A percentile compares a stretch with the other conserved stretches of the same genome.
phyloP scores from a whole-genome alignment of 2,329 filamentous ascomycete species.

The Pseudomassariella vexata region DNA sequence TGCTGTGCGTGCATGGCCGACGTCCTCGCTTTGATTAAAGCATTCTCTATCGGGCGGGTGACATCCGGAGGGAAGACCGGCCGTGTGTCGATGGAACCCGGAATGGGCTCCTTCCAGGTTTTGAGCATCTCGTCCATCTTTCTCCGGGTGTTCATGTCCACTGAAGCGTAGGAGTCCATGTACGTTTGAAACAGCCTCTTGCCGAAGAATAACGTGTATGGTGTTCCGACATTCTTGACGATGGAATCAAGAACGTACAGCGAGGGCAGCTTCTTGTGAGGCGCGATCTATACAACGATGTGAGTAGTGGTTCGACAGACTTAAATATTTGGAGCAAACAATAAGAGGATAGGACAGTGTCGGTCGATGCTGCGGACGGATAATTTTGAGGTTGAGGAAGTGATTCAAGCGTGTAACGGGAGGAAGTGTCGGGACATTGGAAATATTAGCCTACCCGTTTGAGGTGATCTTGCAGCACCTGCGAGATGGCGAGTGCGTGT shows the following conservation, averaged over 20 bases:
- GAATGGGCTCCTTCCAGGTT: conserved; percentile 96
- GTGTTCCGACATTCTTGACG: conserved; percentile 96
- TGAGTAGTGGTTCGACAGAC: conserved; percentile 30
- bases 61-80: conserved; percentile 87
- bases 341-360: conserved; percentile 5
- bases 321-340: conserved; percentile 4
- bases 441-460: conserved; percentile 73
- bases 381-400: too few species aligned
- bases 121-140: conserved; percentile 97
- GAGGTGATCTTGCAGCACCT: conserved; percentile 88
- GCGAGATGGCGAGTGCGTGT: conserved; percentile 87
- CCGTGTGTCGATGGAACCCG: conserved; percentile 84
- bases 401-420: too few species aligned
- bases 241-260: conserved; percentile 97
- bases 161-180: conserved; percentile 91
- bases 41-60: conserved; percentile 88
- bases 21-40: conserved; percentile 74
- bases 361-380: too few species aligned
- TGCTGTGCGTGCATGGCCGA: conserved; percentile 56
- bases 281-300: conserved; percentile 61
- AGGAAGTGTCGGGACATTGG: too few species aligned
- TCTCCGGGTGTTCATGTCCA: conserved; percentile 73
- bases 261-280: conserved; percentile 86
- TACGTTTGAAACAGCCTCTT: conserved; percentile 89
- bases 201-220: conserved; percentile 92